Percentiles rank a stretch among this genome's conserved stretches.
Evolutionary conservation across 192 early-diverging fungal genomes (phyloP).

Genomic region (Mortierella alpina): DNA sequence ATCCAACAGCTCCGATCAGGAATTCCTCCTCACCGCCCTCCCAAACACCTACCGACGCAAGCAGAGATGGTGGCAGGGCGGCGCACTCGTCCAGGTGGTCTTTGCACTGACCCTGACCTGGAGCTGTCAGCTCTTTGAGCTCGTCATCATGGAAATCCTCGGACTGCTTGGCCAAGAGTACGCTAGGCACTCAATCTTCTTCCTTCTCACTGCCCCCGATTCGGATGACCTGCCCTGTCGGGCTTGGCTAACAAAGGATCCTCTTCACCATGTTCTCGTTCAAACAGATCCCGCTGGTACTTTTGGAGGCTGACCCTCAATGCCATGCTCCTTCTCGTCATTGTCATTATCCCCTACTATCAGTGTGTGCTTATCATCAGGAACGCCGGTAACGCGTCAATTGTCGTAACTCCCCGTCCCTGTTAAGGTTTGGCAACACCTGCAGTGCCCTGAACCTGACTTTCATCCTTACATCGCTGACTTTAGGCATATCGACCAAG

Average conservation of each 20-base stretch:
- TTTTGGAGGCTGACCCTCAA: conserved; percentile 81
- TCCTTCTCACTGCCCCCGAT: conserved; percentile 1
- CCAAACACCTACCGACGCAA: conserved; percentile 45
- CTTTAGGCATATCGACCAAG: conserved; percentile 32
- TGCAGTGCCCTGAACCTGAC: neutral
- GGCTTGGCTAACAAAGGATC: neutral
- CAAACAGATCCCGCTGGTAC: conserved; percentile 71
- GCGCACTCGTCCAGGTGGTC: conserved; percentile 72
- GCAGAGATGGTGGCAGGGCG: conserved; percentile 61
- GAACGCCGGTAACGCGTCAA: conserved; percentile 38
- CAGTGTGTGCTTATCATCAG: conserved; percentile 74
- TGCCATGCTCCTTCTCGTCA: conserved; percentile 73
- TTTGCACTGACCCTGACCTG: conserved; percentile 85
- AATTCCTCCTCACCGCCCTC: conserved; percentile 43
- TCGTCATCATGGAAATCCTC: conserved; percentile 86
- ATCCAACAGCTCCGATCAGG: conserved; percentile 56
- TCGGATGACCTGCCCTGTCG: neutral
- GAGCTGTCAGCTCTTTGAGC: conserved; percentile 81
- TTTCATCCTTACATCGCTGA: neutral
- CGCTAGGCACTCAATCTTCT: neutral
- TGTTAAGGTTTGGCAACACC: conserved; percentile 1
- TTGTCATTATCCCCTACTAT: conserved; percentile 80
- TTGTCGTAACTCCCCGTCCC: neutral
- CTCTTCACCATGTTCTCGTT: neutral
- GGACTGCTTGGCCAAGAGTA: conserved; percentile 73